Evolutionary conservation across 83 land plant genomes (phyloP), one percentile per base, ranked within the genome.

Genomic region (Picea mariana): DNA sequence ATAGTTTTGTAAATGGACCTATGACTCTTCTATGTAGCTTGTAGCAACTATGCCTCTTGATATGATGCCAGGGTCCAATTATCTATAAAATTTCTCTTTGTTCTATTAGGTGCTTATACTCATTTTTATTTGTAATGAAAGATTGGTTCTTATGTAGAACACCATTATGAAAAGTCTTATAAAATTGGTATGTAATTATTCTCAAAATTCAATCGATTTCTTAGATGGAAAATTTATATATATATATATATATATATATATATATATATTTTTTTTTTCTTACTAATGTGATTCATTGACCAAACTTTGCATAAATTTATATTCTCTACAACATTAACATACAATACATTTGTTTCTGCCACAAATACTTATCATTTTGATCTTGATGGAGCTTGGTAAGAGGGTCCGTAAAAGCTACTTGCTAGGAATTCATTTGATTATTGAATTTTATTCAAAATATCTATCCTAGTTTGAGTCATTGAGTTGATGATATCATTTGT

Each of bases 311-410:
- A 98, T 79, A 87, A 31, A 31, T 31, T 31, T 31, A 31, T 31
- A 31, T 31, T 31, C 31, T 31, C 31, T 31, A 31, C 31, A 31
- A 31, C 31, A 31, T 31, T 31, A 31, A 31, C 31, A 31, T 31
- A 31, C 0, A 31, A 31, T 31, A 92, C 99, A 16, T 98, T 98
- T 78, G 58, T 84, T 34, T 87, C 96, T 78, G 98, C 95, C 31
- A 94, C 96, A 63, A 98, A 98, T 79, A 99, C 99, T 67, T 97
- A 98, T 83, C 87, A 84, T 42, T 98, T 98, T 89, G 97, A 96
- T 77, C 90, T 96, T 76, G 97, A 98, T 83, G 93, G 90, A 82
- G 82, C 92, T 47, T 77, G 89, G 99, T 96, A 87, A 87, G 87
- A 80, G 52, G 27, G 1, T 9, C 26, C 23, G 5, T 72, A 26